Percentiles rank a stretch among this genome's conserved stretches.
phyloP scores from a whole-genome alignment of 2,329 filamentous ascomycete species.

The Penicillium sp. region DNA sequence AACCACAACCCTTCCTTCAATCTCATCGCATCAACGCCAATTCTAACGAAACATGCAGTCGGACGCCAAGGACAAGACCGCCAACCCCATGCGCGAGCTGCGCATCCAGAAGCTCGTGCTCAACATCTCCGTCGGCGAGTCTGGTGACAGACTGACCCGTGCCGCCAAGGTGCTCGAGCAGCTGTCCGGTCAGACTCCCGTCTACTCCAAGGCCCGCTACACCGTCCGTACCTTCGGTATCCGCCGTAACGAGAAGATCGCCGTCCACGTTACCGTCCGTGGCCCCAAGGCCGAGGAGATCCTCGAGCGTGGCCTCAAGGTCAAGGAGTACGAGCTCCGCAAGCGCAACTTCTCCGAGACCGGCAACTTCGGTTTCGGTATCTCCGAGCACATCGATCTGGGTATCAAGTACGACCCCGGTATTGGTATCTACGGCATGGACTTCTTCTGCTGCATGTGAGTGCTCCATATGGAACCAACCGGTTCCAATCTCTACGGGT shows the following conservation, averaged over 20 bases:
- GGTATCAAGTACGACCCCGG: conserved; percentile 99
- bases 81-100: conserved; percentile 99
- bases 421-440: conserved; percentile 99
- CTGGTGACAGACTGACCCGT: conserved; percentile 99
- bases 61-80: conserved; percentile 74
- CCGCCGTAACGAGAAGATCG: conserved; percentile 99
- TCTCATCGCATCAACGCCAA: conserved; percentile 5
- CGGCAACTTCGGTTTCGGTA: conserved; percentile 99
- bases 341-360: conserved; percentile 99
- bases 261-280: conserved; percentile 98
- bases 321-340: conserved; percentile 99
- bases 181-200: conserved; percentile 98
- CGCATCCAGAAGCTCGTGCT: conserved; percentile 99
- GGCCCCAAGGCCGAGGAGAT: conserved; percentile 99
- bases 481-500: background rate
- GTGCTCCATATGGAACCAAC: conserved; percentile 32
- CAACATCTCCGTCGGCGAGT: conserved; percentile 99
- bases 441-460: conserved; percentile 99
- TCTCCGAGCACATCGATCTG: conserved; percentile 99
- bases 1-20: conserved; percentile 3
- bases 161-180: conserved; percentile 99
- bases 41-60: conserved; percentile 52
- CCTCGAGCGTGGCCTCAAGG: conserved; percentile 99
- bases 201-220: conserved; percentile 99
- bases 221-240: conserved; percentile 99